phyloP scores from a whole-genome alignment of 1,139 yeast species.

The Zygoascus hellenicus region DNA sequence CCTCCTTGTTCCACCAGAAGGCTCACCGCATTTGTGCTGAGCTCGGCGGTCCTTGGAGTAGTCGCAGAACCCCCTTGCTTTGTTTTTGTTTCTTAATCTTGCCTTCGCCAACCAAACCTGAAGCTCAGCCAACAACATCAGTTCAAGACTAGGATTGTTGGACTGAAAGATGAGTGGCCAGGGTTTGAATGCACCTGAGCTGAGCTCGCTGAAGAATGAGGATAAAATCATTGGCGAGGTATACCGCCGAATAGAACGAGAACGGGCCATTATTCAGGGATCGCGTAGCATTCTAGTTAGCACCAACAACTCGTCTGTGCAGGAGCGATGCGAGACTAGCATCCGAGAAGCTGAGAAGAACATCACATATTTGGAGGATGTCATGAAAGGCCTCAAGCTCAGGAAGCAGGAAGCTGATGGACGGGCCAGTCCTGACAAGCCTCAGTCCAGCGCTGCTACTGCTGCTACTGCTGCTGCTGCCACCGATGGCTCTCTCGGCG shows the following conservation, averaged over 20 bases:
- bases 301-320: constrained; percentile 73
- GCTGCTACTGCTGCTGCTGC: constrained; percentile 9
- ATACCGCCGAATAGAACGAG: constrained; percentile 77
- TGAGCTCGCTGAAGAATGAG: too few relatives aligned
- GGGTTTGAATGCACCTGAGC: too few relatives aligned
- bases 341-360: constrained; percentile 89
- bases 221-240: constrained; percentile 50
- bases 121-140: too few relatives aligned
- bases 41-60: too few relatives aligned
- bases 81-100: too few relatives aligned
- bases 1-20: too few relatives aligned
- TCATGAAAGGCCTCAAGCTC: constrained; percentile 57
- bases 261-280: constrained; percentile 80
- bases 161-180: too few relatives aligned
- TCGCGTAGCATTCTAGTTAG: constrained; percentile 73
- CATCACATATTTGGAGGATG: constrained; percentile 78
- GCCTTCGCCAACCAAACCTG: too few relatives aligned
- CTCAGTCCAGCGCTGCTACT: constrained; percentile 15
- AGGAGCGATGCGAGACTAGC: constrained; percentile 84
- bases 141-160: too few relatives aligned
- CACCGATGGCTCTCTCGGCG: neutral
- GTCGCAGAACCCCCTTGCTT: too few relatives aligned
- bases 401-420: constrained; percentile 18
- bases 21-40: too few relatives aligned
- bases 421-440: constrained; percentile 4